Percentiles rank a stretch among this genome's conserved stretches.
phyloP scores from a whole-genome alignment of 306 rosid genomes.

The Echinosophora koreensis region DNA sequence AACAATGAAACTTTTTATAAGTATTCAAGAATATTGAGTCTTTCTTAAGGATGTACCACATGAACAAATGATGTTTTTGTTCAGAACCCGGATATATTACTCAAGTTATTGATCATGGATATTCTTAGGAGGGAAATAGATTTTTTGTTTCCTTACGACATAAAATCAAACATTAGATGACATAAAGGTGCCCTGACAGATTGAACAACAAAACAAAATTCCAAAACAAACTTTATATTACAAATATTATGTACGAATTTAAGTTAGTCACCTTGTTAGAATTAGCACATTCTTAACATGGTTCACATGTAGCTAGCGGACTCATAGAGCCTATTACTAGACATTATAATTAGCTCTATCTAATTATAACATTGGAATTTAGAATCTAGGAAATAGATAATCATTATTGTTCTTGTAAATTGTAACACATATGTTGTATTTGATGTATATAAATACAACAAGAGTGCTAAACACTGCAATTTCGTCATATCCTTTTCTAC shows the following conservation, averaged over 20 bases:
- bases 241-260: not conserved
- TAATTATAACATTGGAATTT: too few relatives aligned
- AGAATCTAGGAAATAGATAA: too few relatives aligned
- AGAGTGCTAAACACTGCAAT: too few relatives aligned
- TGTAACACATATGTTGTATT: too few relatives aligned
- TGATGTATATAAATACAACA: too few relatives aligned
- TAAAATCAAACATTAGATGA: conserved; percentile 25
- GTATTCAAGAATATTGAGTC: conserved; percentile 26
- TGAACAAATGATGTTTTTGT: conserved; percentile 26
- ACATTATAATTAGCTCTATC: too few relatives aligned
- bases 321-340: too few relatives aligned
- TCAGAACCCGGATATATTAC: conserved; percentile 5
- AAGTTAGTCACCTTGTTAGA: not conserved
- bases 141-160: conserved; percentile 16
- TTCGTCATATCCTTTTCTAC: too few relatives aligned
- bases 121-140: conserved; percentile 7
- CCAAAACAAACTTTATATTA: not conserved
- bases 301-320: too few relatives aligned
- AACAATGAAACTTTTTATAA: conserved; percentile 19
- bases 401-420: too few relatives aligned
- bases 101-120: not conserved
- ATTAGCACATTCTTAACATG: too few relatives aligned
- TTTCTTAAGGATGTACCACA: conserved; percentile 28
- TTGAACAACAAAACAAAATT: not conserved
- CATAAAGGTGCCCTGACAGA: conserved; percentile 15